phyloP scores from a whole-genome alignment of 306 rosid genomes.

The Nissolia schottii region DNA sequence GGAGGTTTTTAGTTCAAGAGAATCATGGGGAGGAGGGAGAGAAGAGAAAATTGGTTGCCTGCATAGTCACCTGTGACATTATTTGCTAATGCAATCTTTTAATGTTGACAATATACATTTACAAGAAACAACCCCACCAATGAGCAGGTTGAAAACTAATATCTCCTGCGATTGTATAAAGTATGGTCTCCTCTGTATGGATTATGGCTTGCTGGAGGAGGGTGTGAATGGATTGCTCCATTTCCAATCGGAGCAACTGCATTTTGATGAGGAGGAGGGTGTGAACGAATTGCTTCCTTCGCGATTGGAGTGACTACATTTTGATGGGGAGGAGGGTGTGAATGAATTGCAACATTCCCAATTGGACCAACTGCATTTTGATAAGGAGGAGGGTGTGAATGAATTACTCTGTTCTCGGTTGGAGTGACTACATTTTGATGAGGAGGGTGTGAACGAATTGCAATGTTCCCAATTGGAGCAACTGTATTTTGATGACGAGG shows the following conservation, averaged over 20 bases:
- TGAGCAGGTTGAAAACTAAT: not conserved
- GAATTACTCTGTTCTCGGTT: too few relatives aligned
- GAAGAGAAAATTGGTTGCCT: not conserved
- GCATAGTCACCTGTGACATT: not conserved
- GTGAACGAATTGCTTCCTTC: conserved; percentile 18
- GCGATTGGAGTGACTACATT: too few relatives aligned
- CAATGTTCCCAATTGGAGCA: not conserved
- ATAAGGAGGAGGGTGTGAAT: conserved; percentile 2
- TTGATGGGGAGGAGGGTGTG: not conserved
- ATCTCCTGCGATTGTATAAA: not conserved
- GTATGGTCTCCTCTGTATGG: not conserved
- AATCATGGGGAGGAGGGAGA: not conserved
- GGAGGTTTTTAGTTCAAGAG: not conserved
- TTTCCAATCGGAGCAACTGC: not conserved
- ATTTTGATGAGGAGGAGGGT: not conserved
- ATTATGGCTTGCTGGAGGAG: not conserved
- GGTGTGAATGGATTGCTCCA: not conserved
- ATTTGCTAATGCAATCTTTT: not conserved
- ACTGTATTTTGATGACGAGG: not conserved
- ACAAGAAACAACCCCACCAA: not conserved
- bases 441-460: not conserved
- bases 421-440: too few relatives aligned
- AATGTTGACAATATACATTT: not conserved
- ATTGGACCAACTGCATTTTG: not conserved
- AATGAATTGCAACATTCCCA: not conserved